These are phyloP conservation scores for Boletellus deceptivus DNA, from an alignment of 1,284 basidiomycete species.

Conservation along the genomic window DNA sequence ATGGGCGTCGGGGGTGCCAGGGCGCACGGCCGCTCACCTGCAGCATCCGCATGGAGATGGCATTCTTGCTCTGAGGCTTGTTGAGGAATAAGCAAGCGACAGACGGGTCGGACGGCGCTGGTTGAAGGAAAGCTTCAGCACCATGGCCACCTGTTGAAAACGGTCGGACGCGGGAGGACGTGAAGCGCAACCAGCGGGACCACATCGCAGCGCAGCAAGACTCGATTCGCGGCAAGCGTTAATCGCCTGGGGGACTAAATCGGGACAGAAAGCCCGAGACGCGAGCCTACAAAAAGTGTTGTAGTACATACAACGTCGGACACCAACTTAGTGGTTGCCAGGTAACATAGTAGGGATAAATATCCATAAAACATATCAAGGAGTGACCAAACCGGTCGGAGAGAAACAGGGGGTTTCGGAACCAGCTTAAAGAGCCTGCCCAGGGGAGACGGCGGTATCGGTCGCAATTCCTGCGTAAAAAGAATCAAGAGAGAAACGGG, in stretches of 20 bases:
- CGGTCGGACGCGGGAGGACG: conserved; percentile 11
- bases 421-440: conserved; percentile 20
- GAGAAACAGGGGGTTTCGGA: conserved; percentile 2
- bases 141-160: conserved; percentile 17
- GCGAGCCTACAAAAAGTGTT: too few relatives aligned
- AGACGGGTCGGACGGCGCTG: conserved; percentile 45
- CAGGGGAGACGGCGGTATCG: conserved; percentile 12
- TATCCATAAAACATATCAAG: conserved; percentile 20
- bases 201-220: conserved; percentile 10
- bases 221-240: too few relatives aligned
- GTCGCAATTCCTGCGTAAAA: conserved; percentile 27
- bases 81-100: conserved; percentile 73
- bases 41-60: conserved; percentile 77
- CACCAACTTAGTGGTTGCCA: conserved; percentile 8
- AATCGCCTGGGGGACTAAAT: too few relatives aligned
- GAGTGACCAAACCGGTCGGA: not conserved
- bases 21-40: conserved; percentile 42
- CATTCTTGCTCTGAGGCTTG: conserved; percentile 84
- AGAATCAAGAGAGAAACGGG: conserved; percentile 30
- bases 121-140: conserved; percentile 58
- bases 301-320: not conserved
- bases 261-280: too few relatives aligned
- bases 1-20: not conserved
- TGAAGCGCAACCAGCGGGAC: not conserved
- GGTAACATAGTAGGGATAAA: conserved; percentile 16